Evolutionary conservation across 768 basidiomycete species (phyloP), one percentile per base, ranked within the genome.

Genomic region (Tephrocybe sp.): DNA sequence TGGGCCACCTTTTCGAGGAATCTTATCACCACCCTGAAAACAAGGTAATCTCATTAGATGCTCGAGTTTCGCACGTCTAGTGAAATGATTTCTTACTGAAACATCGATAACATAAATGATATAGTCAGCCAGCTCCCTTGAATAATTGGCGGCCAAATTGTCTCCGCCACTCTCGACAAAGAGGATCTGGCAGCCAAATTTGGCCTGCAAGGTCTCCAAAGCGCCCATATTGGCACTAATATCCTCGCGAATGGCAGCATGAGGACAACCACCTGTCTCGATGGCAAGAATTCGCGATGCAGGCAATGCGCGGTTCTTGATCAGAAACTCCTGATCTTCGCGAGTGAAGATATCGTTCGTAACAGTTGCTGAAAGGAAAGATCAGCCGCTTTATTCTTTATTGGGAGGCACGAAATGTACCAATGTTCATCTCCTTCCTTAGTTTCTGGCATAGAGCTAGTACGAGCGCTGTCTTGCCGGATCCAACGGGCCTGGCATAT

Each of bases 291-390:
- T 98, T 26, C 93, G 90, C 21, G 80, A 78, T 3, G 84, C 68
- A 0, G 91, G 88, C 5, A 99, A 81, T 0, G 96, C 96, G 51
- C 87, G 81, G 71, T 98, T 92, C 62, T 82, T 86, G 63, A 99
- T 96, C 32, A 99, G 74, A 69, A 99, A 99, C 62, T 98, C 96
- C 67, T 97, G 94, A 64, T 98, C 96, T 67, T 98, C 96, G 18
- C 89, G 80, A 30, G 96, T 99, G 71, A 99, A 99, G 66, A 99
- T 99, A 69, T 99, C 96, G 70, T 99, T 99, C n/a, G 96, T 99
- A 12, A 96, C 93, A 2, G 93, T 93, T 28, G 92, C 95, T 93
- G 45, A 20, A 20, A 9, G 32, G 50, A 38, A 47, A 6, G 37
- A 48, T 54, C 30, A 51, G 41, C 40, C 15, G 41, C 23, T 17